These are phyloP conservation scores for Pseudomonodictys pantanalensis DNA, from an alignment of 495 filamentous ascomycete genomes.

Conservation along the genomic window DNA sequence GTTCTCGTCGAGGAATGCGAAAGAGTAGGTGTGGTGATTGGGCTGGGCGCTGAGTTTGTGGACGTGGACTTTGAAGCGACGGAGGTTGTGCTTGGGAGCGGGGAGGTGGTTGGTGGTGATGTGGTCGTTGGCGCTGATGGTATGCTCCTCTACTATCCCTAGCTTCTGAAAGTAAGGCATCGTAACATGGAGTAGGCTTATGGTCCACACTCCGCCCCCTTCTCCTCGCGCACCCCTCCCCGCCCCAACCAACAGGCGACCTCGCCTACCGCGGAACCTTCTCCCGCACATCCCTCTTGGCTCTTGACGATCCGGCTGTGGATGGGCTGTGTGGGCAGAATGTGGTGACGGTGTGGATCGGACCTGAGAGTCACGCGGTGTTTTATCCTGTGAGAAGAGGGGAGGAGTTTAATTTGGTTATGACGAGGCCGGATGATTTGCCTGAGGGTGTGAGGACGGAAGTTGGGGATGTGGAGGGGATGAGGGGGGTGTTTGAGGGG, in stretches of 20 bases:
- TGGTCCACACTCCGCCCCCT: neutral
- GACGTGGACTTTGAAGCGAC: neutral
- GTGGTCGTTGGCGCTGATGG: constrained; percentile 16
- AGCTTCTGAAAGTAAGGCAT: no score
- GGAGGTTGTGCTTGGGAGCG: neutral
- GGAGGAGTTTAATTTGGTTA: constrained; percentile 15
- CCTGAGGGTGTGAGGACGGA: constrained; percentile 5
- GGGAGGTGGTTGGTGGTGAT: constrained; percentile 1
- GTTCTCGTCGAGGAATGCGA: neutral
- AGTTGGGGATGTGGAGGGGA: constrained; percentile 8
- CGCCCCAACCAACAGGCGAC: constrained; percentile 12
- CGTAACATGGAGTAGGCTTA: no score
- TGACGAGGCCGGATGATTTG: constrained; percentile 14
- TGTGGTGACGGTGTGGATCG: constrained; percentile 17
- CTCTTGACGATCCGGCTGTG: neutral
- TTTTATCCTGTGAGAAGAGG: constrained; percentile 20
- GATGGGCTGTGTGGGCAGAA: neutral
- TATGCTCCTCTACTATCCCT: neutral
- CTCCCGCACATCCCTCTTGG: neutral
- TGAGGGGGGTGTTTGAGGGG: constrained; percentile 12
- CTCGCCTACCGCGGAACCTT: constrained; percentile 14
- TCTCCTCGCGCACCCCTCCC: neutral
- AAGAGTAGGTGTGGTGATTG: neutral
- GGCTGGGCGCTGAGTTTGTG: neutral
- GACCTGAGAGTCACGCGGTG: constrained; percentile 11